A percentile compares a stretch with the other conserved stretches of the same genome.
Evolutionary conservation across 2,329 filamentous ascomycete species (phyloP).

Genomic region (Aspergillus alliaceus): DNA sequence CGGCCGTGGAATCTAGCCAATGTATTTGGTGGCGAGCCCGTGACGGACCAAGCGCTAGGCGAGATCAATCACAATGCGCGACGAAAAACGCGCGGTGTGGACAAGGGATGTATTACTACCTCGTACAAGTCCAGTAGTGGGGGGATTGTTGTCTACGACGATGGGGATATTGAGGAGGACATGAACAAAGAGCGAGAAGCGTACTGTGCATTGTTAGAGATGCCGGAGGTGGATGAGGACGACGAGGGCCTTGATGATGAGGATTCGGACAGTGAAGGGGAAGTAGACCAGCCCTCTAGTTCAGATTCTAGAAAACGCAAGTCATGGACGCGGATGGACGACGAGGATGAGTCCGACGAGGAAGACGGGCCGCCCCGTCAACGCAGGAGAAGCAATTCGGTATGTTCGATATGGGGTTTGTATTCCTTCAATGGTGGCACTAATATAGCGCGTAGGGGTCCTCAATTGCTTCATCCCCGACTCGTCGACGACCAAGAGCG

Average conservation of each 20-base stretch:
- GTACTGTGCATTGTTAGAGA: slow-evolving; percentile 80
- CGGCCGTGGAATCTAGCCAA: slow-evolving; percentile 94
- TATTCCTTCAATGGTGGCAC: neutral
- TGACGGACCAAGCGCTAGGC: slow-evolving; percentile 51
- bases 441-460: slow-evolving; percentile 31
- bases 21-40: slow-evolving; percentile 75
- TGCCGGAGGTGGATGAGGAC: slow-evolving; percentile 84
- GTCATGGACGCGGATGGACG: slow-evolving; percentile 70
- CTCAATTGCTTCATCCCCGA: slow-evolving; percentile 42
- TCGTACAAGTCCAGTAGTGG: slow-evolving; percentile 76
- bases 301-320: slow-evolving; percentile 66
- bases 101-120: slow-evolving; percentile 69
- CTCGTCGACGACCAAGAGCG: slow-evolving; percentile 39
- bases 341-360: slow-evolving; percentile 66
- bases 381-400: slow-evolving; percentile 83
- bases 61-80: slow-evolving; percentile 40
- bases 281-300: slow-evolving; percentile 48
- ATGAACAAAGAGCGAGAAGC: slow-evolving; percentile 73
- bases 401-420: slow-evolving; percentile 40
- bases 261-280: slow-evolving; percentile 59
- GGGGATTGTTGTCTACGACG: slow-evolving; percentile 91
- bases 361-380: slow-evolving; percentile 76
- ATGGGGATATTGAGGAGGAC: slow-evolving; percentile 90
- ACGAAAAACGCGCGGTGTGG: slow-evolving; percentile 65
- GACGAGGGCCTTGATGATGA: slow-evolving; percentile 60